A percentile compares a stretch with the other conserved stretches of the same genome.
These are phyloP conservation scores for Lanmaoa pseudosensibilis DNA, from an alignment of 768 basidiomycete species.

Conservation along the genomic window DNA sequence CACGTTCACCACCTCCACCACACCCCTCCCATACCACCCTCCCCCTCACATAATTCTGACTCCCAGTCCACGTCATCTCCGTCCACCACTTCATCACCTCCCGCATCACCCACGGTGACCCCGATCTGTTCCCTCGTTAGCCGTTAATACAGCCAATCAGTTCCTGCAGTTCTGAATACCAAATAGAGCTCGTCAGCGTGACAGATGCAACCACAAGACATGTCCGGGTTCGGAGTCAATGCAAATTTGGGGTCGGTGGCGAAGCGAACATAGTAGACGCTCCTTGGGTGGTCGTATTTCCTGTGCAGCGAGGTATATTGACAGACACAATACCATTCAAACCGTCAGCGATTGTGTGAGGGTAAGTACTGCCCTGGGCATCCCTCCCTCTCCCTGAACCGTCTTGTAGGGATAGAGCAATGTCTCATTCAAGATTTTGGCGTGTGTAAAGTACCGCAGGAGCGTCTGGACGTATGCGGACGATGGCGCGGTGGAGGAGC, in stretches of 20 bases:
- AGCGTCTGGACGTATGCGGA: slow-evolving; percentile 7
- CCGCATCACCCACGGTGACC: slow-evolving; percentile 2
- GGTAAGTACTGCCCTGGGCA: slow-evolving; percentile 14
- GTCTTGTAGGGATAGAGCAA: slow-evolving; percentile 21
- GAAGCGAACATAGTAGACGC: slow-evolving; percentile 16
- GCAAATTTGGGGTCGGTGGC: slow-evolving; percentile 6
- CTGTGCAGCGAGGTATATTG: slow-evolving; percentile 12
- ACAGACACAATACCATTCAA: slow-evolving; percentile 9
- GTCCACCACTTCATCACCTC: slow-evolving; percentile 11
- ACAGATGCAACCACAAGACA: slow-evolving; percentile 17
- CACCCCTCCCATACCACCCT: slow-evolving; percentile 11
- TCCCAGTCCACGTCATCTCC: slow-evolving; percentile 19
- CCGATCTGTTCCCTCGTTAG: slow-evolving; percentile 2
- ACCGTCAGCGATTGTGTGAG: slow-evolving; percentile 19
- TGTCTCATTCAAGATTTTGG: slow-evolving; percentile 11
- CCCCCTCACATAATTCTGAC: slow-evolving; percentile 13
- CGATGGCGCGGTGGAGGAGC: slow-evolving; percentile 12
- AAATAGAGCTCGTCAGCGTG: slow-evolving; percentile 23
- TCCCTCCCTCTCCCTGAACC: not conserved
- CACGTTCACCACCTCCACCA: slow-evolving; percentile 8
- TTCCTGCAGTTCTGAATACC: slow-evolving; percentile 21
- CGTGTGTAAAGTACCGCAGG: not conserved
- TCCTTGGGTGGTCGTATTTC: slow-evolving; percentile 17
- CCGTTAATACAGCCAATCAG: slow-evolving; percentile 18
- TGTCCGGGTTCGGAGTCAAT: slow-evolving; percentile 12